Evolutionary conservation across 352 stramenopile genomes (phyloP).

Genomic region (Globisporangium parvum): DNA sequence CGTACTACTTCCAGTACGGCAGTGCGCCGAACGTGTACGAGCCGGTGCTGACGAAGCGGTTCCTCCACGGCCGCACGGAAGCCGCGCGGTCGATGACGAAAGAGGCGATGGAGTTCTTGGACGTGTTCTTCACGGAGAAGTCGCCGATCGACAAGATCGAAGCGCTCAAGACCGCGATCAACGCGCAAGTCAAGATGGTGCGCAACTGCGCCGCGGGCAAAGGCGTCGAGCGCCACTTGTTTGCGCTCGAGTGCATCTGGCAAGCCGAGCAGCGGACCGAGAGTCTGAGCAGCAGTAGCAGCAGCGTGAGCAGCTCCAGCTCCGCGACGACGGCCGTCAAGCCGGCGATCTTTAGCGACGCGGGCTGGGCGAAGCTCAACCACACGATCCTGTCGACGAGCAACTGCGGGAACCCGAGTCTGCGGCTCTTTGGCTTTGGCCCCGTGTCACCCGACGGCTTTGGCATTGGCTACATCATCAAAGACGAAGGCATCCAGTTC

Average conservation of each 20-base stretch:
- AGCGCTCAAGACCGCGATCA: conserved; percentile 80
- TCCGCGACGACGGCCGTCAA: conserved; percentile 23
- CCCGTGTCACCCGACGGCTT: conserved; percentile 92
- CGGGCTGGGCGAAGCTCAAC: conserved; percentile 88
- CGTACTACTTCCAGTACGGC: conserved; percentile 93
- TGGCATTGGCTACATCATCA: conserved; percentile 98
- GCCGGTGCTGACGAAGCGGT: conserved; percentile 93
- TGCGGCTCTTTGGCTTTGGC: conserved; percentile 93
- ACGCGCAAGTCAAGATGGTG: conserved; percentile 86
- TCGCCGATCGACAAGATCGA: conserved; percentile 87
- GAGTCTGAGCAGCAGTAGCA: conserved; percentile 1
- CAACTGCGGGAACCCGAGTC: conserved; percentile 95
- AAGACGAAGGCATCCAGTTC: conserved; percentile 90
- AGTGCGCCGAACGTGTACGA: conserved; percentile 90
- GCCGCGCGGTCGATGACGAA: conserved; percentile 90
- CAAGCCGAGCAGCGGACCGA: conserved; percentile 38
- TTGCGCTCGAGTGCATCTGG: conserved; percentile 90
- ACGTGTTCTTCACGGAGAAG: conserved; percentile 81
- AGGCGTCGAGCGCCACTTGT: conserved; percentile 93
- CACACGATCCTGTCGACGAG: conserved; percentile 94
- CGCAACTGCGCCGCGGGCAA: conserved; percentile 87
- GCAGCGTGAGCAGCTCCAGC: not conserved
- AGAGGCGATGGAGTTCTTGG: conserved; percentile 84
- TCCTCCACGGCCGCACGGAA: conserved; percentile 93
- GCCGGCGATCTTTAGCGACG: conserved; percentile 85